Evolutionary conservation across 352 stramenopile genomes (phyloP).

Genomic region (Blastocystis sp.): DNA sequence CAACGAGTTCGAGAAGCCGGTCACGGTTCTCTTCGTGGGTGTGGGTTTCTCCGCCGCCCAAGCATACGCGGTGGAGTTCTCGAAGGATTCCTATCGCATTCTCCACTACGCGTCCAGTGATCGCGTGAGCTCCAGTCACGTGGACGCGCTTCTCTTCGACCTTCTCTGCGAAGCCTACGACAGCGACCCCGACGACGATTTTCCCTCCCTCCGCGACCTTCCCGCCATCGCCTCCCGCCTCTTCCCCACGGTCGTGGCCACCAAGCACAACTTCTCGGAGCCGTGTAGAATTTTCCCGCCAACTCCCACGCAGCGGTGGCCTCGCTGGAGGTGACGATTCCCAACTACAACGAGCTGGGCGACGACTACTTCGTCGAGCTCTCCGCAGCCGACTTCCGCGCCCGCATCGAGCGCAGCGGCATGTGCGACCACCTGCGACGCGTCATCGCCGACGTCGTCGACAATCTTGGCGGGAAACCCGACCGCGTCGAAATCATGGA

Average conservation of each 20-base stretch:
- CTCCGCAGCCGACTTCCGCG: background rate
- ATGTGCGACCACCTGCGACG: background rate
- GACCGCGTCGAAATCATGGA: background rate
- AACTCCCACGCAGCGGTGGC: background rate
- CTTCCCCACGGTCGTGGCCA: background rate
- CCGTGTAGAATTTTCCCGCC: background rate
- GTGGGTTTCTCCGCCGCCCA: slow-evolving; percentile 12
- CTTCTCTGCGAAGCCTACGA: background rate
- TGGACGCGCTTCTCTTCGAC: background rate
- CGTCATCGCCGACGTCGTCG: background rate
- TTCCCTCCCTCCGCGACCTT: background rate
- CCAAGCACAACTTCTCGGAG: background rate
- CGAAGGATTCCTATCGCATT: background rate
- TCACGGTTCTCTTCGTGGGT: slow-evolving; percentile 33
- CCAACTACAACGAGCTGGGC: background rate
- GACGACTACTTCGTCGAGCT: background rate
- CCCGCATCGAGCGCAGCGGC: background rate
- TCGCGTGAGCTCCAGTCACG: background rate
- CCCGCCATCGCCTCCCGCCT: background rate
- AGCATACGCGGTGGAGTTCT: slow-evolving; percentile 3
- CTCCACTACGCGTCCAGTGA: background rate
- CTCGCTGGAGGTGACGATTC: background rate
- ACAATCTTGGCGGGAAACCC: background rate
- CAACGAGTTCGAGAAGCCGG: background rate
- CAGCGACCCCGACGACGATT: background rate